Percentiles rank a stretch among this genome's conserved stretches.
Evolutionary conservation across 2,329 filamentous ascomycete genomes (phyloP).

Genomic region (Juglanconis oblonga): DNA sequence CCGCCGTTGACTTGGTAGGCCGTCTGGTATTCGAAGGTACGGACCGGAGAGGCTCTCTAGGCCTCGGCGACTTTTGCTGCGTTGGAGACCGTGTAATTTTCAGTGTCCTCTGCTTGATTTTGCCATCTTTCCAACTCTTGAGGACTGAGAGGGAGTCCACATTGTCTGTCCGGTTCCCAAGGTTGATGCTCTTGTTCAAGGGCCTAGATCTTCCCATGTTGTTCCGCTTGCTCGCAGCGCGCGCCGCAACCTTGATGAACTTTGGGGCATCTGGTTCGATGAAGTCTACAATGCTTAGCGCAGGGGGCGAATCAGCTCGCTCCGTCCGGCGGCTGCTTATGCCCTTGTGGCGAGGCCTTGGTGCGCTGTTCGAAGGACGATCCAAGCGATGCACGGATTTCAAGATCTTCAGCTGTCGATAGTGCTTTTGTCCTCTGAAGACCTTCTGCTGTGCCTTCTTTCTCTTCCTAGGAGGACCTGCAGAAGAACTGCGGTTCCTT

Average conservation of each 20-base stretch:
- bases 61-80: slow-evolving; percentile 10
- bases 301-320: slow-evolving; percentile 29
- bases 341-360: not conserved
- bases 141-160: slow-evolving; percentile 53
- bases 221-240: slow-evolving; percentile 46
- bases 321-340: slow-evolving; percentile 1
- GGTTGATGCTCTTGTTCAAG: slow-evolving; percentile 52
- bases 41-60: slow-evolving; percentile 24
- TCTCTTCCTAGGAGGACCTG: slow-evolving; percentile 28
- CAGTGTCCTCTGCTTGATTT: slow-evolving; percentile 38
- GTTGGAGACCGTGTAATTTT: slow-evolving; percentile 1
- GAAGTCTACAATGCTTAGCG: slow-evolving; percentile 60
- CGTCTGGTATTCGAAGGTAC: slow-evolving; percentile 20
- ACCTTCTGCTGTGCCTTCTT: slow-evolving; percentile 27
- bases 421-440: slow-evolving; percentile 27
- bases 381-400: slow-evolving; percentile 19
- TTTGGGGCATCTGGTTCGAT: slow-evolving; percentile 49
- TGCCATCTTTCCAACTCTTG: slow-evolving; percentile 53
- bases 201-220: slow-evolving; percentile 55
- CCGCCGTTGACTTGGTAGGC: not conserved
- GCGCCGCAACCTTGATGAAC: slow-evolving; percentile 61
- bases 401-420: slow-evolving; percentile 32
- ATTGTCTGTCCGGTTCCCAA: slow-evolving; percentile 61
- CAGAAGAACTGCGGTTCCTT: slow-evolving; percentile 32
- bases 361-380: not conserved